These are phyloP conservation scores for Tranzscheliella williamsii DNA, from an alignment of 1,284 basidiomycete genomes.

Conservation along the genomic window DNA sequence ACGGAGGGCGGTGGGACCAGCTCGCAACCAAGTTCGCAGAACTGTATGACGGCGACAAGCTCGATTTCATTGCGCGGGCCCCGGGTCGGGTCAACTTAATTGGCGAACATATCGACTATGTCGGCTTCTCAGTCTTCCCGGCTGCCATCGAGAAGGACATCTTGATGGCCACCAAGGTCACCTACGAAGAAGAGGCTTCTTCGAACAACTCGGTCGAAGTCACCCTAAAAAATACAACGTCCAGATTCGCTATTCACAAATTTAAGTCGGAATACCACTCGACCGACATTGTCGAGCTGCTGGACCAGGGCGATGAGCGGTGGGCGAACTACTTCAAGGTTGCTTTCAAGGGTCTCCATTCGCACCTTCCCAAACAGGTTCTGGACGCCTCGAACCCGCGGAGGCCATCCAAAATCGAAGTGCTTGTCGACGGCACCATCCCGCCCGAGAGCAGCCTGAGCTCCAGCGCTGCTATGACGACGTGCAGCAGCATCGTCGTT, in stretches of 20 bases:
- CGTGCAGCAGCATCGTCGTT: conserved; percentile 49
- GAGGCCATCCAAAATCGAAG: conserved; percentile 38
- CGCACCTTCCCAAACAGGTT: conserved; percentile 40
- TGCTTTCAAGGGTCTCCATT: conserved; percentile 54
- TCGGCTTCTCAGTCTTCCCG: conserved; percentile 56
- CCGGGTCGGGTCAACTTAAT: conserved; percentile 59
- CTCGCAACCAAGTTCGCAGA: conserved; percentile 34
- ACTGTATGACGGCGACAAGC: conserved; percentile 15
- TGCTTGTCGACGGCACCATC: conserved; percentile 57
- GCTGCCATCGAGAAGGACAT: conserved; percentile 60
- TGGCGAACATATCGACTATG: conserved; percentile 58
- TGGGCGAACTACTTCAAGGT: conserved; percentile 61
- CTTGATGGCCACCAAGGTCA: conserved; percentile 53
- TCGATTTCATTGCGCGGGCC: conserved; percentile 56
- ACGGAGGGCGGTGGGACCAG: conserved; percentile 41
- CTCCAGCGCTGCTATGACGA: conserved; percentile 58
- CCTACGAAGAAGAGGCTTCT: conserved; percentile 1
- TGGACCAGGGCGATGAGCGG: conserved; percentile 43
- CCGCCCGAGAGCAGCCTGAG: conserved; percentile 54
- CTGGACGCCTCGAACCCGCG: conserved; percentile 5
- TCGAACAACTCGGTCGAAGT: conserved; percentile 6
- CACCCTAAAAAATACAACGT: conserved; percentile 48
- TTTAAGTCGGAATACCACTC: conserved; percentile 39
- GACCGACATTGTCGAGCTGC: conserved; percentile 28
- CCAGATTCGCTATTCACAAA: conserved; percentile 28